Percentiles rank a stretch among this genome's conserved stretches.
phyloP scores from a whole-genome alignment of 768 basidiomycete genomes.

The Tricholoma furcatifolium region DNA sequence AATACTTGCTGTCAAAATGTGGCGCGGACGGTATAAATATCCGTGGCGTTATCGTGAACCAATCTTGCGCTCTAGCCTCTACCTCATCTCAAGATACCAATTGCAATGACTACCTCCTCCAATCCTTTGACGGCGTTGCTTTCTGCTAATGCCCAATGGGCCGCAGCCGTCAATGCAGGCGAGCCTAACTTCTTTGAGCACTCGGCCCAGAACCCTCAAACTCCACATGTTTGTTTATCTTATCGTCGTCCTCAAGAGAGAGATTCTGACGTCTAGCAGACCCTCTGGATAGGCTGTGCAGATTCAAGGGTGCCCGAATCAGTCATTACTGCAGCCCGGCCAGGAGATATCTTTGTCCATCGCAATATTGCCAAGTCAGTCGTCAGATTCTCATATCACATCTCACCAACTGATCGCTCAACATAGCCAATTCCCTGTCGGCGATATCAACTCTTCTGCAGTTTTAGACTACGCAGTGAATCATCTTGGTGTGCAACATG shows the following conservation, averaged over 20 bases:
- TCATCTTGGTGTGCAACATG: constrained; percentile 71
- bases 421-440: constrained; percentile 65
- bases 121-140: constrained; percentile 30
- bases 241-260: constrained; percentile 3
- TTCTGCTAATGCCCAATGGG: constrained; percentile 67
- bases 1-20: not conserved
- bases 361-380: constrained; percentile 80
- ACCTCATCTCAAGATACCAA: not conserved
- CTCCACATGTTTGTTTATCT: constrained; percentile 53
- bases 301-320: constrained; percentile 87
- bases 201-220: constrained; percentile 63
- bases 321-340: constrained; percentile 63
- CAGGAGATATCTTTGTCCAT: constrained; percentile 83
- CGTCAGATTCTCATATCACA: not conserved
- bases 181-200: constrained; percentile 66
- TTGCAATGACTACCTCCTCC: constrained; percentile 14
- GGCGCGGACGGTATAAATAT: constrained; percentile 3
- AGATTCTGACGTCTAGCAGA: constrained; percentile 33
- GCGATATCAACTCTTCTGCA: constrained; percentile 71
- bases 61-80: not conserved
- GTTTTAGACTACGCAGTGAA: constrained; percentile 75
- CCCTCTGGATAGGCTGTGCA: constrained; percentile 80
- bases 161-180: constrained; percentile 47
- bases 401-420: not conserved
- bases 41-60: not conserved